Evolutionary conservation across 1,284 basidiomycete species (phyloP), one percentile per base, ranked within the genome.

Genomic region (Ganoderma lingzhi): DNA sequence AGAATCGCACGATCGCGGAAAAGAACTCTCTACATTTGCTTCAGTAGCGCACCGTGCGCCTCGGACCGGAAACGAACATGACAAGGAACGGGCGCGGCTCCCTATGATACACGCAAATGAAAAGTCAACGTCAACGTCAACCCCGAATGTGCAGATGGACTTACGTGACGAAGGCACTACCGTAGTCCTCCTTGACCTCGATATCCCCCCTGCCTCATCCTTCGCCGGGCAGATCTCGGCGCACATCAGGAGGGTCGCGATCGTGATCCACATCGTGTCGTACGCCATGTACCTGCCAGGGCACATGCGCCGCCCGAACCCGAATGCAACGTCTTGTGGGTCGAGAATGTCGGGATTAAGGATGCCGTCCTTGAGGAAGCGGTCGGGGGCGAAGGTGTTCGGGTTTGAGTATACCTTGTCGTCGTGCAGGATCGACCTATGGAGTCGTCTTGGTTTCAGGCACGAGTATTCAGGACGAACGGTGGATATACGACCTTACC

Each of bases 271-370:
- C 32, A 80, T 28, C 10, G 75, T 73, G 14, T 69, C 68, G 61
- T 77, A 74, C 15, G 77, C 78, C 55, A 79, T 72, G 51, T 67
- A 23, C 44, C 55, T 55, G 14, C 79, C 79, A 1, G 76, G 75
- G 41, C 72, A 71, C 2, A 70, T 44, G 53, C 73, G 71, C 23
- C 77, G 64, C 19, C 77, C 78, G 66, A 77, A 78, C 1, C 78
- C 78, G 62, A 79, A 79, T 2, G 67, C 67, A 37, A 72, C 71
- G 6, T 64, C 64, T 14, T 62, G 56, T 19, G 77, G 75, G 53
- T 68, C 68, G 44, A 58, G 66, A n/a, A 68, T 53, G 37, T 70
- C 64, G 0, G 72, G 61, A 8, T 68, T 45, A 23, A 70, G 63
- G 23, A 17, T 30, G 15, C 69, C 71, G 65, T 67, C 56, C 10